phyloP scores from a whole-genome alignment of 106 monocot genomes.

The Phalaenopsis equestris region DNA sequence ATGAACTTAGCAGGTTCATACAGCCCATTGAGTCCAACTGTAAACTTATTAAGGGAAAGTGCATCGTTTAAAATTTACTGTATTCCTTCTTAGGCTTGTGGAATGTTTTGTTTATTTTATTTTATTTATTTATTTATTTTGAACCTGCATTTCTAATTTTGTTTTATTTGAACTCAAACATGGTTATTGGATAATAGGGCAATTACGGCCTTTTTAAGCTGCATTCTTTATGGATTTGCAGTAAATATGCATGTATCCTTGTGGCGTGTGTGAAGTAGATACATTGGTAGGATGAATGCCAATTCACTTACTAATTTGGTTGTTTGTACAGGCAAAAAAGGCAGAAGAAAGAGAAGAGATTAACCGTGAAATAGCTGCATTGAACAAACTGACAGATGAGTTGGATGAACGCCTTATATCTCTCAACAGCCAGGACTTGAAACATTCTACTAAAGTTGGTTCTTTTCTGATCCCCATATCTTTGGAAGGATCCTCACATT shows the following conservation, averaged over 20 bases:
- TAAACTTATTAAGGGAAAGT: too few relatives aligned
- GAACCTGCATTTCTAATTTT: background rate
- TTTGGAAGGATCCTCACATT: background rate
- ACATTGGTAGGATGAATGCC: background rate
- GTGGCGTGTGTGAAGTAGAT: background rate
- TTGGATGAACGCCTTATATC: conserved; percentile 12
- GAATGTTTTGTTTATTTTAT: background rate
- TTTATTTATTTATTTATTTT: background rate
- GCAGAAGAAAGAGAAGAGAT: conserved; percentile 82
- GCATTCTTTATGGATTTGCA: background rate
- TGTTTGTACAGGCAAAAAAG: conserved; percentile 62
- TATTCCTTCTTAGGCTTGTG: background rate
- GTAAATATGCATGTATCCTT: background rate
- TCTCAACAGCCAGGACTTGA: background rate
- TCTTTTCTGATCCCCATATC: background rate
- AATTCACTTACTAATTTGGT: conserved; percentile 6
- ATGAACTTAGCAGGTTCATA: too few relatives aligned
- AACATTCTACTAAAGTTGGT: conserved; percentile 8
- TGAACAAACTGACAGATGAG: conserved; percentile 60
- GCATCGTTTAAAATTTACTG: too few relatives aligned
- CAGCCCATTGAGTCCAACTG: too few relatives aligned
- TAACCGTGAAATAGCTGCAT: conserved; percentile 33
- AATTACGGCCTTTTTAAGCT: background rate
- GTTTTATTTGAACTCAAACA: background rate
- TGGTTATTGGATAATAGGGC: background rate